Conservation (phyloP, 208 protist species). For the Acanthamoeba triangularis region DNA sequence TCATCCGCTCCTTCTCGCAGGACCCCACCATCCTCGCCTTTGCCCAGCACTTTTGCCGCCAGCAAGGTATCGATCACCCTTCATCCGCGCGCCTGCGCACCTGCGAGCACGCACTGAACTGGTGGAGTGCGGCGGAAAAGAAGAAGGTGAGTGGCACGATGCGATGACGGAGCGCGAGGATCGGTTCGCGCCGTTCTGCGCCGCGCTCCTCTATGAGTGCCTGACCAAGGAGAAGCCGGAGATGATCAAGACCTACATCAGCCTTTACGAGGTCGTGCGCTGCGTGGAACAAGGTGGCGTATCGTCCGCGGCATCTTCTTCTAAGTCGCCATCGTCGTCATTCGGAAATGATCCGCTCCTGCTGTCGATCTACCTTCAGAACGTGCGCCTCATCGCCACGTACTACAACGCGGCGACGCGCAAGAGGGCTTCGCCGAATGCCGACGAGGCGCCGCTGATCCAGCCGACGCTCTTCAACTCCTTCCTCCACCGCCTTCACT, state of each 20-base stretch:
- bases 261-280: not conserved
- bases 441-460: not conserved
- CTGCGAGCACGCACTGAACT: no score
- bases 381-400: not conserved
- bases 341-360: not conserved
- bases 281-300: not conserved
- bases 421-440: not conserved
- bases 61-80: not conserved
- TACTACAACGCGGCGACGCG: not conserved
- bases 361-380: slow-evolving; percentile 23
- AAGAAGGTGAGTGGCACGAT: not conserved
- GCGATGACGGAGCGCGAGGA: not conserved
- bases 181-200: not conserved
- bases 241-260: slow-evolving; percentile 69
- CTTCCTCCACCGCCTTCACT: slow-evolving; percentile 16
- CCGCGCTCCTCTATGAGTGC: slow-evolving; percentile 79
- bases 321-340: not conserved
- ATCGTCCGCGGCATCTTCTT: not conserved
- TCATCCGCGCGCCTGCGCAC: not conserved
- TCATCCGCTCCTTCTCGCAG: slow-evolving; percentile 80
- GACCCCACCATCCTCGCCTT: slow-evolving; percentile 80
- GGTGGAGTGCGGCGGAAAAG: not conserved
- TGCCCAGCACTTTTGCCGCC: slow-evolving; percentile 80
- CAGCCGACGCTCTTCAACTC: not conserved
- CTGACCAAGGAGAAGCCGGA: slow-evolving; percentile 80